Percentiles rank a stretch among this genome's conserved stretches.
Evolutionary conservation across 1,284 basidiomycete species (phyloP).

Genomic region (Irpex sp.): DNA sequence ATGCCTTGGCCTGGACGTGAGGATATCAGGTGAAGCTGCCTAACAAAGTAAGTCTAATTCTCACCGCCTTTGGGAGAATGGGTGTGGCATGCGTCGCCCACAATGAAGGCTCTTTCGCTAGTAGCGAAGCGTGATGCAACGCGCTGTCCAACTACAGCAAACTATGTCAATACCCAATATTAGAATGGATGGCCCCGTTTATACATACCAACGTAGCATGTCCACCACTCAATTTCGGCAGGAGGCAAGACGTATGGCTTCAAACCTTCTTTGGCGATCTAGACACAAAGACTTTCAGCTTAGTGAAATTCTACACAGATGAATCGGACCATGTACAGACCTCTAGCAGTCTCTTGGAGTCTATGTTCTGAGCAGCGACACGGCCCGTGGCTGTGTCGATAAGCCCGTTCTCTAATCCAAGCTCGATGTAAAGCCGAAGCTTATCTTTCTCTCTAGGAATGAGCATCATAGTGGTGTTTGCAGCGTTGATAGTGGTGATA

Average conservation of each 20-base stretch:
- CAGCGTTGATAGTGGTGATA: conserved; percentile 65
- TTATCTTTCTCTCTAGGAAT: conserved; percentile 81
- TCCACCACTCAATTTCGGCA: conserved; percentile 82
- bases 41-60: conserved; percentile 23
- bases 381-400: conserved; percentile 32
- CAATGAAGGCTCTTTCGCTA: conserved; percentile 81
- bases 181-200: no score
- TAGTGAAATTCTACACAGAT: not conserved
- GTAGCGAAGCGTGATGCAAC: conserved; percentile 76
- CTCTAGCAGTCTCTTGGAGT: conserved; percentile 67
- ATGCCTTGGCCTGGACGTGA: conserved; percentile 59
- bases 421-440: conserved; percentile 81
- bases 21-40: no score
- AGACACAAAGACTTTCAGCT: no score
- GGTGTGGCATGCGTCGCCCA: conserved; percentile 86
- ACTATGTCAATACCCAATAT: not conserved
- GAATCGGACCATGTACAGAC: not conserved
- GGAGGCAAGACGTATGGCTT: conserved; percentile 73
- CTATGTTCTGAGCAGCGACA: conserved; percentile 67
- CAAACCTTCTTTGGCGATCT: conserved; percentile 70
- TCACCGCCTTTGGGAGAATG: conserved; percentile 83
- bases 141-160: conserved; percentile 70
- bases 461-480: conserved; percentile 65
- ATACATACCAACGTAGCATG: conserved; percentile 65
- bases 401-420: conserved; percentile 52